A percentile compares a stretch with the other conserved stretches of the same genome.
Conservation (phyloP, 495 filamentous ascomycete species). For the Penicillium turbatum region DNA sequence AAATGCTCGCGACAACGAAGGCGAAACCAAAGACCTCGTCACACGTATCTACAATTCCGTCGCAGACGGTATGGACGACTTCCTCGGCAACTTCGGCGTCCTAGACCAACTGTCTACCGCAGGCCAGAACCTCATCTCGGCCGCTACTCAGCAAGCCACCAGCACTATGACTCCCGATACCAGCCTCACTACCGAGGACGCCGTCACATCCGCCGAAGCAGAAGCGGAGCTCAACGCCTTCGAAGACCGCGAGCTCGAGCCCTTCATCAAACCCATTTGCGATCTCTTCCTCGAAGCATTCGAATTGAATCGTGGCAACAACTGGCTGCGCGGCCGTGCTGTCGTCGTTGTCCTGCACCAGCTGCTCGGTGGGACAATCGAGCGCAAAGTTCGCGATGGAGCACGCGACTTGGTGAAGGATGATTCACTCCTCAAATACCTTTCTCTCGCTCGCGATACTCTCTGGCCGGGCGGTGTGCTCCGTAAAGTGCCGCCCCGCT, state of each 20-base stretch:
- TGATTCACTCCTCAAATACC: slow-evolving; percentile 70
- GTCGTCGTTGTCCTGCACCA: slow-evolving; percentile 80
- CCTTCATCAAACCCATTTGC: slow-evolving; percentile 97
- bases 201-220: slow-evolving; percentile 75
- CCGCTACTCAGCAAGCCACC: slow-evolving; percentile 73
- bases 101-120: slow-evolving; percentile 91
- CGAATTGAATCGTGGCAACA: slow-evolving; percentile 89
- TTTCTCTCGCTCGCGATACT: slow-evolving; percentile 61
- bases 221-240: slow-evolving; percentile 94
- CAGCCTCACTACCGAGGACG: slow-evolving; percentile 50
- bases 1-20: slow-evolving; percentile 51
- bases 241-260: slow-evolving; percentile 81
- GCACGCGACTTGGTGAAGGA: slow-evolving; percentile 66
- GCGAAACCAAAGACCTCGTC: slow-evolving; percentile 82
- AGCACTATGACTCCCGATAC: slow-evolving; percentile 33
- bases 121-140: slow-evolving; percentile 87
- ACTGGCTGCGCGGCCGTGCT: slow-evolving; percentile 88
- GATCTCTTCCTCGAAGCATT: slow-evolving; percentile 97
- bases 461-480: slow-evolving; percentile 76
- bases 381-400: slow-evolving; percentile 85
- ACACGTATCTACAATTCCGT: slow-evolving; percentile 94
- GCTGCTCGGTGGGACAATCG: slow-evolving; percentile 78
- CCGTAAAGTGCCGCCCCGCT: slow-evolving; percentile 48
- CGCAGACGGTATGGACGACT: slow-evolving; percentile 96
- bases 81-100: slow-evolving; percentile 90